Evolutionary conservation across 2,329 filamentous ascomycete genomes (phyloP).

Genomic region (Juglanconis oblonga): DNA sequence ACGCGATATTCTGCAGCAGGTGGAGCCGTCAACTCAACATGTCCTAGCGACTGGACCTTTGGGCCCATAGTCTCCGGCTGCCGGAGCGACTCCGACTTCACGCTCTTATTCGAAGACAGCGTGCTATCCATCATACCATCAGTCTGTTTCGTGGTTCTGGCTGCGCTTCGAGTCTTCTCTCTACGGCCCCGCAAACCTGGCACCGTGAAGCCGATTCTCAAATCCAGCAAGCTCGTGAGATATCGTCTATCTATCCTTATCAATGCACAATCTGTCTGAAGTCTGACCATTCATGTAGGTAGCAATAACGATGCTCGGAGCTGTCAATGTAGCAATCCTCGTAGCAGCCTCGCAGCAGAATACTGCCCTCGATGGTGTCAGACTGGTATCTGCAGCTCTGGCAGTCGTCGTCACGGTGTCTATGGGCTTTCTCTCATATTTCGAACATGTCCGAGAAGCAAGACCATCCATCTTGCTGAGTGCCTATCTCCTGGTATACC

Average conservation of each 20-base stretch:
- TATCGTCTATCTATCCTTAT: not conserved
- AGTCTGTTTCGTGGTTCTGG: not conserved
- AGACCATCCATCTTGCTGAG: slow-evolving; percentile 42
- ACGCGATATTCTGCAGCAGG: not conserved
- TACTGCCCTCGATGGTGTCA: not conserved
- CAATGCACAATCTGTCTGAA: not conserved
- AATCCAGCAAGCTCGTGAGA: not conserved
- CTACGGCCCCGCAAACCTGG: not conserved
- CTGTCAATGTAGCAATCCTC: not conserved
- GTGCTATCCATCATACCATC: slow-evolving; percentile 3
- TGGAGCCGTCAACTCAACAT: not conserved
- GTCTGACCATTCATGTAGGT: not conserved
- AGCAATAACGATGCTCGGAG: not conserved
- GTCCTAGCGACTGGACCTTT: not conserved
- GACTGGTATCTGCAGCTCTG: slow-evolving; percentile 22
- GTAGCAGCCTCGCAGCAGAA: not conserved
- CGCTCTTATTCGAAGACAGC: slow-evolving; percentile 4
- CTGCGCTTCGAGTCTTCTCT: not conserved
- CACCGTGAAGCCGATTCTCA: not conserved
- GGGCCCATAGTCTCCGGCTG: not conserved
- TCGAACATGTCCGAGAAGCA: slow-evolving; percentile 28
- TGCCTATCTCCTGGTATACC: slow-evolving; percentile 36
- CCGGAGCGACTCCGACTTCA: slow-evolving; percentile 5
- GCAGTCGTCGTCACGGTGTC: slow-evolving; percentile 24
- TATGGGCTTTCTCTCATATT: slow-evolving; percentile 29